Conservation (phyloP, 2,329 filamentous ascomycete genomes). For the Emergomyces orientalis region DNA sequence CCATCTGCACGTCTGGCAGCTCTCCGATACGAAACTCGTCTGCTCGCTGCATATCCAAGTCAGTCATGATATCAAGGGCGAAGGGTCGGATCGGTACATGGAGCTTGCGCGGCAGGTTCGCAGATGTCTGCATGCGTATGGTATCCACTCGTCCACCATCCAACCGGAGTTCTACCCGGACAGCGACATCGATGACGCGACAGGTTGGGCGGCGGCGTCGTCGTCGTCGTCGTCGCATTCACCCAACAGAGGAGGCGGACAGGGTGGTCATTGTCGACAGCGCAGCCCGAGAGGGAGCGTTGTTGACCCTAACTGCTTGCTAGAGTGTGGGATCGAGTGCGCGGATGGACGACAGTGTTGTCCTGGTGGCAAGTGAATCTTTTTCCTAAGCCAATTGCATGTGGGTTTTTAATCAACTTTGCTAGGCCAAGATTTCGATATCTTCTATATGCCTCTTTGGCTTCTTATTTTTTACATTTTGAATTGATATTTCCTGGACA, state of each 20-base stretch:
- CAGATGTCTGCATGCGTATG: conserved; percentile 84
- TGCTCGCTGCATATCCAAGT: conserved; percentile 91
- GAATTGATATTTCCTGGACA: neutral
- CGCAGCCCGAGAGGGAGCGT: conserved; percentile 31
- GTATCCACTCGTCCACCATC: conserved; percentile 94
- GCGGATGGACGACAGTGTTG: conserved; percentile 35
- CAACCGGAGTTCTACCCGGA: conserved; percentile 67
- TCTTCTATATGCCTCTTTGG: neutral
- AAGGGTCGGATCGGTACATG: conserved; percentile 78
- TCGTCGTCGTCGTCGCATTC: conserved; percentile 7
- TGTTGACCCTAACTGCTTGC: conserved; percentile 35
- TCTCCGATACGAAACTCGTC: conserved; percentile 88
- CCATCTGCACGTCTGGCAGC: conserved; percentile 95
- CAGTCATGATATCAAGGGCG: conserved; percentile 75
- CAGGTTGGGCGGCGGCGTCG: conserved; percentile 2
- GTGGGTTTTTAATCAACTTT: too few species aligned
- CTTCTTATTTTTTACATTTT: neutral
- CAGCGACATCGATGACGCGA: conserved; percentile 27
- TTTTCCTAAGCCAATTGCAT: too few species aligned
- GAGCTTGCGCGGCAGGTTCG: conserved; percentile 71
- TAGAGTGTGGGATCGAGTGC: conserved; percentile 41
- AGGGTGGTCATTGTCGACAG: neutral
- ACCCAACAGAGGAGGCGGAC: neutral
- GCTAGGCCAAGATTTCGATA: neutral
- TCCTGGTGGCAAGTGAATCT: conserved; percentile 7